Conservation (phyloP, 1,284 basidiomycete genomes). For the Ustilago curta region DNA sequence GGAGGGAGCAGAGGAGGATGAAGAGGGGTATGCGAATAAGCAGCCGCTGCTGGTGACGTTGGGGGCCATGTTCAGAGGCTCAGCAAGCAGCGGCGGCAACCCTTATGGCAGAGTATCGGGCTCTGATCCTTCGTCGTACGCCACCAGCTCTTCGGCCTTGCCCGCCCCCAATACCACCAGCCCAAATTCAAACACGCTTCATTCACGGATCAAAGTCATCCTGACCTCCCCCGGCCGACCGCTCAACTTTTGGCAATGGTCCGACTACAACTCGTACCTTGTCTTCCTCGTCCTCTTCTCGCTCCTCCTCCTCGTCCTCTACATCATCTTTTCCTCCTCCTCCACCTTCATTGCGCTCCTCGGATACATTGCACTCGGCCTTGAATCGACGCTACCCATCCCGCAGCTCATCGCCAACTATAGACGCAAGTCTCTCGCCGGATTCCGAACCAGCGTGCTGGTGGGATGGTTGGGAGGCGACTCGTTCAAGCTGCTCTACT, state of each 20-base stretch:
- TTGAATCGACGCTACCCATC: conserved; percentile 70
- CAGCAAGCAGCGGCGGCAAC: background rate
- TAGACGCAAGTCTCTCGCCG: conserved; percentile 82
- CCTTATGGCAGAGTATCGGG: conserved; percentile 24
- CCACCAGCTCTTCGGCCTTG: background rate
- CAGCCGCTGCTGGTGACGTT: conserved; percentile 46
- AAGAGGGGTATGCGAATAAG: conserved; percentile 37
- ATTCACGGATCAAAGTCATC: background rate
- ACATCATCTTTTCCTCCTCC: conserved; percentile 78
- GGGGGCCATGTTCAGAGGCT: conserved; percentile 20
- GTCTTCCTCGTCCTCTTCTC: conserved; percentile 84
- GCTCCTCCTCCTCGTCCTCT: conserved; percentile 64
- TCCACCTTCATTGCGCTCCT: conserved; percentile 77
- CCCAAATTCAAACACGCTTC: background rate
- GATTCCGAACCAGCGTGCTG: conserved; percentile 83
- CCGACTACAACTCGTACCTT: conserved; percentile 77
- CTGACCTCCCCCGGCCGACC: conserved; percentile 70
- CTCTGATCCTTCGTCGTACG: conserved; percentile 17
- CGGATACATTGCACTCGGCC: conserved; percentile 79
- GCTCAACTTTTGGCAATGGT: conserved; percentile 87
- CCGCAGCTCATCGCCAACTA: conserved; percentile 71
- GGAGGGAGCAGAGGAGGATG: conserved; percentile 16
- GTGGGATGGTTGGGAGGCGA: conserved; percentile 71
- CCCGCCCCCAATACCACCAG: background rate
- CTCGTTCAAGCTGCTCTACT: conserved; percentile 69